phyloP scores from a whole-genome alignment of 1,284 basidiomycete species.

The Leccinum variabile region DNA sequence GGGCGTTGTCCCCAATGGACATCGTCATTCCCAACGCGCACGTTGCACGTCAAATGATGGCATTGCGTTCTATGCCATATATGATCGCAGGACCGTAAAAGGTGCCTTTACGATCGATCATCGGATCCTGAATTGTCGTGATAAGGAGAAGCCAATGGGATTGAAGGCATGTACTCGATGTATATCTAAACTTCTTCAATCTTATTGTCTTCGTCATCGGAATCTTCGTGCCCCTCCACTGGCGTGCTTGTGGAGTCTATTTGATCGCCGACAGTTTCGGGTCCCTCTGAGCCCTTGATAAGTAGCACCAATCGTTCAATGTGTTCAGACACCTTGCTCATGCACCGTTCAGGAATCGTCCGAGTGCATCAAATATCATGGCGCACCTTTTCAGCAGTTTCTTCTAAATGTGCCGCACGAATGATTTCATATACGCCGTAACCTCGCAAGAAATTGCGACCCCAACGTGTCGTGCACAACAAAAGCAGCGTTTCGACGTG shows the following conservation, averaged over 20 bases:
- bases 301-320: conserved; percentile 75
- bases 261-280: conserved; percentile 43
- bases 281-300: conserved; percentile 69
- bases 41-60: conserved; percentile 3
- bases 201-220: conserved; percentile 51
- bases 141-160: conserved; percentile 10
- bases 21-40: conserved; percentile 1
- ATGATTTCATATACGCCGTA: conserved; percentile 90
- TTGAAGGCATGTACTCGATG: conserved; percentile 15
- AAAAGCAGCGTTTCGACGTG: conserved; percentile 89
- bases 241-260: conserved; percentile 20
- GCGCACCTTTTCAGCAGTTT: conserved; percentile 75
- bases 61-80: neutral
- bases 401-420: conserved; percentile 76
- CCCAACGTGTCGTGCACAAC: conserved; percentile 86
- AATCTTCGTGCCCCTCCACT: conserved; percentile 34
- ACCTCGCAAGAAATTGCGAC: conserved; percentile 76
- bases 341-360: conserved; percentile 8
- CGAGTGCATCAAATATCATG: conserved; percentile 7
- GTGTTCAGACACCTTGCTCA: conserved; percentile 55
- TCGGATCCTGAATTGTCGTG: conserved; percentile 1
- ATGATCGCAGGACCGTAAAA: conserved; percentile 1
- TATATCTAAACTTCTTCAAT: conserved; percentile 53
- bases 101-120: conserved; percentile 1
- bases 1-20: conserved; percentile 2